Evolutionary conservation across 2,329 filamentous ascomycete genomes (phyloP).

Genomic region (Hypoxylon sp.): DNA sequence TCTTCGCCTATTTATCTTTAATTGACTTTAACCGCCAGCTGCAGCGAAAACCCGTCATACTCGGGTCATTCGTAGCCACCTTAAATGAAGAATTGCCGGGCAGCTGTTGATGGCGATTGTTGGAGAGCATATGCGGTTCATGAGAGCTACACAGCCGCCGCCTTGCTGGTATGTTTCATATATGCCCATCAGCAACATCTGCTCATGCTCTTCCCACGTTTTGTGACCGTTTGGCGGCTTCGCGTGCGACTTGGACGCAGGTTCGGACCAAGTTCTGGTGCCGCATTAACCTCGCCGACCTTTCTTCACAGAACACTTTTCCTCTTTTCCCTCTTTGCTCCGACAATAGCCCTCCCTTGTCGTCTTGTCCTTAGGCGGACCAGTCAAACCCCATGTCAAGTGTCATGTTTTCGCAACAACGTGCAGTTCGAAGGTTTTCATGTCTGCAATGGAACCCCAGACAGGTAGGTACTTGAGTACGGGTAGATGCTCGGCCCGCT

Average conservation of each 20-base stretch:
- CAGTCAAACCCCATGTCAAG: slow-evolving; percentile 41
- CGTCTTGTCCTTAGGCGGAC: slow-evolving; percentile 34
- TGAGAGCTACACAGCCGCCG: slow-evolving; percentile 3
- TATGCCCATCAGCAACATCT: slow-evolving; percentile 26
- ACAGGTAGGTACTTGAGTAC: slow-evolving; percentile 25
- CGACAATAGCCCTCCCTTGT: slow-evolving; percentile 46
- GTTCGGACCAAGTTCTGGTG: slow-evolving; percentile 42
- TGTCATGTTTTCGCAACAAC: slow-evolving; percentile 44
- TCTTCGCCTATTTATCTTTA: slow-evolving; percentile 24
- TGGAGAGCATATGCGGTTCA: slow-evolving; percentile 17
- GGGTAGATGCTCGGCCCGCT: slow-evolving; percentile 30
- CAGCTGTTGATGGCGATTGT: slow-evolving; percentile 14
- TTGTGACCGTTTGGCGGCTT: slow-evolving; percentile 24
- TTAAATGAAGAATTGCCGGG: slow-evolving; percentile 23
- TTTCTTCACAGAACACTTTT: slow-evolving; percentile 27
- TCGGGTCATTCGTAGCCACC: slow-evolving; percentile 24
- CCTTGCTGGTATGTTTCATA: slow-evolving; percentile 29
- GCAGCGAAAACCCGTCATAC: slow-evolving; percentile 27
- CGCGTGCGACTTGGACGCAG: slow-evolving; percentile 31
- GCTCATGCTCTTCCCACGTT: slow-evolving; percentile 28
- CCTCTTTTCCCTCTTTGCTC: slow-evolving; percentile 34
- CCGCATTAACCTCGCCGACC: slow-evolving; percentile 38
- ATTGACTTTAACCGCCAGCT: slow-evolving; percentile 40
- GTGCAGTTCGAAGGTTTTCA: slow-evolving; percentile 39
- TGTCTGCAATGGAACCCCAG: slow-evolving; percentile 41